Evolutionary conservation across 192 early-diverging fungal species (phyloP), one percentile per base, ranked within the genome.

Genomic region (Umbelopsis sp.): DNA sequence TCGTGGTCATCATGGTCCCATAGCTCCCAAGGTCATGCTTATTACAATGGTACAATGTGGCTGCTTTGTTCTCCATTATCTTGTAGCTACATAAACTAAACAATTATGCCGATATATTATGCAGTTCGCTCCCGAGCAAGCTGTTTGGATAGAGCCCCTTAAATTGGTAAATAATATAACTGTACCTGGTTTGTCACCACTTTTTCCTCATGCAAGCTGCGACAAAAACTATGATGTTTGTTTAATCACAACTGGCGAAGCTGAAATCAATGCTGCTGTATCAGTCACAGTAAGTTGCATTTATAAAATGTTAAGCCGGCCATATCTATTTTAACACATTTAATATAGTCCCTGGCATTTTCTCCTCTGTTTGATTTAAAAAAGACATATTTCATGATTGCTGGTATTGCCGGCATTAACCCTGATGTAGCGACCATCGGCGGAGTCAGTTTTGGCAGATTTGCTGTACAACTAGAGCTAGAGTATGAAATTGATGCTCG

Each of bases 351-450:
- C 4, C 65, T 66, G 20, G 25, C 65, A 23, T 66, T 66, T 66
- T 66, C 65, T 23, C 65, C 65, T 2, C 8, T 46, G 6, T 66
- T 66, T 15, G 65, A 66, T 41, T 16, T 66, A 0, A 18, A 20
- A 1, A 66, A 66, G 37, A 66, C 65, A 22, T 66, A 66, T 7
- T 66, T 66, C 15, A 25, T 66, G 44, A 66, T 66, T 6, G 65
- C 65, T 5, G 65, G 65, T 66, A 66, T 66, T 66, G 65, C 65
- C 25, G 65, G 65, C 22, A 66, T 66, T 25, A 66, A 66, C 21
- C 65, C 65, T 12, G 12, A 61, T 35, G 30, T 35, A 22, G 21
- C 55, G 15, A 66, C 65, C 5, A 66, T 46, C 47, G 65, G 65
- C 27, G 20, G 37, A 2, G 65, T 48, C 4, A 66, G 45, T 13